Conservation (phyloP, 2,329 filamentous ascomycete genomes). For the Cercospora canescens region DNA sequence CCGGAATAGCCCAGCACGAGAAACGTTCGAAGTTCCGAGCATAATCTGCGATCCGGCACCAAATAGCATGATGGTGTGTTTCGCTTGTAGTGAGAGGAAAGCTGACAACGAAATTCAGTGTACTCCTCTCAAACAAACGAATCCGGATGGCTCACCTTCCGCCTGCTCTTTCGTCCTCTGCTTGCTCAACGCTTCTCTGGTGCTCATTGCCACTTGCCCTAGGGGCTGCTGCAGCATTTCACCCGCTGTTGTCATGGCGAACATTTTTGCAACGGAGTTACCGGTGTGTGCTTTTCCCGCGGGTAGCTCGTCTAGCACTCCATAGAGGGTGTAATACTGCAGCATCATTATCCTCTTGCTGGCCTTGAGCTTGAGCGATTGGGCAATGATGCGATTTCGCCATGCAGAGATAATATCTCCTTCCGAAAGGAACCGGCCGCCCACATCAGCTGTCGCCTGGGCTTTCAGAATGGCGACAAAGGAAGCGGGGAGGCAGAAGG, state of each 20-base stretch:
- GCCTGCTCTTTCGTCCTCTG: constrained; percentile 1
- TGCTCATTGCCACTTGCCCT: not conserved
- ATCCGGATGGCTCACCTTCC: not conserved
- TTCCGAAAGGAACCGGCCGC: not conserved
- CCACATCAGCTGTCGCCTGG: not conserved
- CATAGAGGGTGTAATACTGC: not conserved
- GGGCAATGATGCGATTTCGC: constrained; percentile 1
- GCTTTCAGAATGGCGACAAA: not conserved
- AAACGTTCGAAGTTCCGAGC: not conserved
- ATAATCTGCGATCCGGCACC: not conserved
- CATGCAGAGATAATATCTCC: not conserved
- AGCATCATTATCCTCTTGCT: not conserved
- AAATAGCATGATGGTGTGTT: not conserved
- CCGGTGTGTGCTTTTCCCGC: not conserved
- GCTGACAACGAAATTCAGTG: not conserved
- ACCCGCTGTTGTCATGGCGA: not conserved
- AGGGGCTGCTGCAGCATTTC: not conserved
- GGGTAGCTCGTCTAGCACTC: not conserved
- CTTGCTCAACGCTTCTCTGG: not conserved
- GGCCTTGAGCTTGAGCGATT: not conserved
- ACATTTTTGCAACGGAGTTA: not conserved
- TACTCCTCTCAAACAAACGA: not conserved
- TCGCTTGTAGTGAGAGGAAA: not conserved
- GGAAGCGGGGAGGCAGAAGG: not conserved
- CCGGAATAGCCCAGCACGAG: not conserved